A percentile compares a stretch with the other conserved stretches of the same genome.
Conservation (phyloP, 768 basidiomycete genomes). For the Cystofilobasidium bisporidii region DNA sequence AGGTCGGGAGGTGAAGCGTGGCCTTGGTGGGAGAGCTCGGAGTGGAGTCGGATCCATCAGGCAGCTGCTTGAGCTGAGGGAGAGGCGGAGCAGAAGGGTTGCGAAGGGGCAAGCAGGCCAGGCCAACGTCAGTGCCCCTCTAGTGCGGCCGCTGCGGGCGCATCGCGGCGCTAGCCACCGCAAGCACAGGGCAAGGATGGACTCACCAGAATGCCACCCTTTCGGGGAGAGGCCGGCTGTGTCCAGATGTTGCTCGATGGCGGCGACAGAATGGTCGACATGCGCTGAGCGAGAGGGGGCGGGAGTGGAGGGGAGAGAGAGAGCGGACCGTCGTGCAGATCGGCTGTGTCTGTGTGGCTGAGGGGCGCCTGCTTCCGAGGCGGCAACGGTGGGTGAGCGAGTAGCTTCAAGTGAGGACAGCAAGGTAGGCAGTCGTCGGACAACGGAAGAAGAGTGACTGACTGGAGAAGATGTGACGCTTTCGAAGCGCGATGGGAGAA, state of each 20-base stretch:
- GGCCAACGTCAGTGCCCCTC: too few species aligned
- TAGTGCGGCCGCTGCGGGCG: too few species aligned
- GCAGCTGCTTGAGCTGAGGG: neutral
- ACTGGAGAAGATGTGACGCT: too few species aligned
- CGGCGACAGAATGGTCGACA: conserved; percentile 9
- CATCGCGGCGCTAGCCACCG: too few species aligned
- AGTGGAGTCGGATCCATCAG: too few species aligned
- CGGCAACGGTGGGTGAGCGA: too few species aligned
- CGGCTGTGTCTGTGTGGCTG: too few species aligned
- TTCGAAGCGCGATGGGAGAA: too few species aligned
- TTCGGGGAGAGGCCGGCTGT: conserved; percentile 1
- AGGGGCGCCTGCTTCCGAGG: too few species aligned
- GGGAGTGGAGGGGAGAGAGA: neutral
- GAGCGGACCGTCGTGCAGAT: neutral
- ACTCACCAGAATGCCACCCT: conserved; percentile 23
- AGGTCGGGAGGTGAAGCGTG: neutral
- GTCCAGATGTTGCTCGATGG: neutral
- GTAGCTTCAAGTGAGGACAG: too few species aligned
- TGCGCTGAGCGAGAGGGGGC: neutral
- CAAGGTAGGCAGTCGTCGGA: too few species aligned
- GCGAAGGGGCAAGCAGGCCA: neutral
- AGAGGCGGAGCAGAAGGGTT: neutral
- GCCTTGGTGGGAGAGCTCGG: neutral
- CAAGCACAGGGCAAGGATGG: neutral
- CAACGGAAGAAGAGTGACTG: too few species aligned